These are phyloP conservation scores for Davidsoniella australis DNA, from an alignment of 2,329 filamentous ascomycete species.

Conservation along the genomic window DNA sequence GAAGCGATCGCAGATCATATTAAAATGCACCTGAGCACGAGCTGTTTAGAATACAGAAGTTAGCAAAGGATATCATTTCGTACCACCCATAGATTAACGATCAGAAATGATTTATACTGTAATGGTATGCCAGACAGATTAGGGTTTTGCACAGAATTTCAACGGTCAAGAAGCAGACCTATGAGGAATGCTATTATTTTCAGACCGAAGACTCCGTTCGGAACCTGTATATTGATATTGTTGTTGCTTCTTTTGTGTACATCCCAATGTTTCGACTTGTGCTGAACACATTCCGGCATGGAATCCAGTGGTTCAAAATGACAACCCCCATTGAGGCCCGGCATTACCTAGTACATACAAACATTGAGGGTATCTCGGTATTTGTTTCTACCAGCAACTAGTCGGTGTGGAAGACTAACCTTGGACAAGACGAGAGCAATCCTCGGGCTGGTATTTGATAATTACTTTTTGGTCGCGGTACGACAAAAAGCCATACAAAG, in stretches of 20 bases:
- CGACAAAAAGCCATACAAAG: slow-evolving; percentile 78
- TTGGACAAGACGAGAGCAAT: slow-evolving; percentile 79
- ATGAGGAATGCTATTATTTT: too few species aligned
- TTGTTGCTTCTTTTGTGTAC: too few species aligned
- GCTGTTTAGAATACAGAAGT: slow-evolving; percentile 32
- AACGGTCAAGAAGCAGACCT: too few species aligned
- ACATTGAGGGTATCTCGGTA: background rate
- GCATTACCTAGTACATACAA: background rate
- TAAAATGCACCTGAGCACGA: slow-evolving; percentile 61
- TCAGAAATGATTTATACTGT: background rate
- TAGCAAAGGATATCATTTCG: background rate
- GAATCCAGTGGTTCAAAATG: background rate
- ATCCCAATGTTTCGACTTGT: background rate
- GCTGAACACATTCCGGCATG: background rate
- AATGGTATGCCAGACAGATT: too few species aligned
- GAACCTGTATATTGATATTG: too few species aligned
- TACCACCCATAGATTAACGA: background rate
- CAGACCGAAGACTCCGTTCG: too few species aligned
- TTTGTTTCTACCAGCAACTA: background rate
- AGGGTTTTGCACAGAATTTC: too few species aligned
- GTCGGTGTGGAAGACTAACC: slow-evolving; percentile 38
- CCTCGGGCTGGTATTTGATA: slow-evolving; percentile 82
- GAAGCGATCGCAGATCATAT: slow-evolving; percentile 52
- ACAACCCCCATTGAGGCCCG: background rate
- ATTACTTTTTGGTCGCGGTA: slow-evolving; percentile 82